phyloP scores from a whole-genome alignment of 2,329 filamentous ascomycete species.

The Diaporthe ilicicola region DNA sequence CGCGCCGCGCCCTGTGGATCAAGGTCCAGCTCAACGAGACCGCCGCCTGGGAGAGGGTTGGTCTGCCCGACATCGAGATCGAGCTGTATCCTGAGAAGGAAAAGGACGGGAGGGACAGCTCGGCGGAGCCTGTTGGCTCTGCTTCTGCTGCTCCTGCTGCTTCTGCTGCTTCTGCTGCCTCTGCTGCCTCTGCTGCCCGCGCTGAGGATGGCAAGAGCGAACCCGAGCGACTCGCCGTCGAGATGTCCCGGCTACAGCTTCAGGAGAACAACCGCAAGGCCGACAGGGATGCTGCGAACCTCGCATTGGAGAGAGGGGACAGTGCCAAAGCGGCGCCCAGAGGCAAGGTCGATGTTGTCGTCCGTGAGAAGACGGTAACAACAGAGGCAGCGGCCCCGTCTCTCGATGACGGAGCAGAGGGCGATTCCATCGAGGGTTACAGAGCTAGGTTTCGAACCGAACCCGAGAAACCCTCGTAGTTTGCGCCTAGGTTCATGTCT shows the following conservation, averaged over 20 bases:
- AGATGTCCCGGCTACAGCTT: constrained; percentile 53
- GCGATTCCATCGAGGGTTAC: constrained; percentile 60
- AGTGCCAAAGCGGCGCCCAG: constrained; percentile 37
- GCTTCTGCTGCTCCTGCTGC: background rate
- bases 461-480: constrained; percentile 28
- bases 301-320: constrained; percentile 61
- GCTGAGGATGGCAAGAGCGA: constrained; percentile 31
- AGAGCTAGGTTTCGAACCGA: constrained; percentile 49
- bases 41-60: constrained; percentile 83
- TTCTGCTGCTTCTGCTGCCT: too few relatives aligned
- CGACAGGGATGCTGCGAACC: constrained; percentile 49
- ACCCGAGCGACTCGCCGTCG: constrained; percentile 40
- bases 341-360: constrained; percentile 55
- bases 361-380: constrained; percentile 60
- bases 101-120: constrained; percentile 48
- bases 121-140: background rate
- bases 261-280: constrained; percentile 53
- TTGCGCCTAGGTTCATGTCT: background rate
- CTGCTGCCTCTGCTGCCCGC: background rate
- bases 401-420: constrained; percentile 40
- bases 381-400: constrained; percentile 50
- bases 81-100: constrained; percentile 72
- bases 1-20: constrained; percentile 81
- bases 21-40: constrained; percentile 88
- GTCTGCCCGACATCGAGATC: constrained; percentile 63